Base-by-base conservation (phyloP, 2,329 filamentous ascomycete genomes). In the Botrytis fragariae region DNA sequence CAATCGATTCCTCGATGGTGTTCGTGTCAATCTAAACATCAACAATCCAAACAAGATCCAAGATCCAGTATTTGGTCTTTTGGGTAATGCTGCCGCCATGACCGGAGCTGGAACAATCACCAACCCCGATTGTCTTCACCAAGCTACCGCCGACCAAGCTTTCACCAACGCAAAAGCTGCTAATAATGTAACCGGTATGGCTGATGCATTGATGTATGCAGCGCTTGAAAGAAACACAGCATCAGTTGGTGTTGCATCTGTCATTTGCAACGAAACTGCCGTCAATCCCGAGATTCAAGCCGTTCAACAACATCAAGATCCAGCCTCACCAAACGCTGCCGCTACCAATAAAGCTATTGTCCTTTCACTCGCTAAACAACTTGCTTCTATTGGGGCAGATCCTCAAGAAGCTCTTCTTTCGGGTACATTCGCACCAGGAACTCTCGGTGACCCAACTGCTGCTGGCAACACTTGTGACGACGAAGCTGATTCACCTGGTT, bases 221-320 rank as follows among this genome's bases (percentile, higher is more conserved):
- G 83, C 85, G 45, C 80, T 88, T 35, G 89, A 91, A 84, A 86
- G 88, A 73, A 91, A 91, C 82, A 91, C 88, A 39, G 86, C 83
- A 68, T 77, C 79, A 18, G 88, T 91, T 74, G 89, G 89, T 68
- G 81, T 84, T 62, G 85, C 84, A n/a, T 89, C 87, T 64, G 87
- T 85, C 45, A 81, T 86, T 67, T 92, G 90, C 83, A 85, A 81
- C 59, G 83, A 82, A 80, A 88, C 86, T 78, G 88, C 90, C 25
- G 84, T 84, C 73, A 92, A 92, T 82, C 86, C 90, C 4, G 90
- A 92, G 83, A 91, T 92, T 78, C 87, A 85, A 42, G 88, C 88
- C 61, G 80, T 92, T 74, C 82, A 84, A 71, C 89, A 91, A 82
- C 90, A 92, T 82, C 90, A 92, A 82, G 90, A 92, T 80, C 89